These are phyloP conservation scores for Hibiscus syriacus DNA, from an alignment of 345 rosid species.

Conservation along the genomic window DNA sequence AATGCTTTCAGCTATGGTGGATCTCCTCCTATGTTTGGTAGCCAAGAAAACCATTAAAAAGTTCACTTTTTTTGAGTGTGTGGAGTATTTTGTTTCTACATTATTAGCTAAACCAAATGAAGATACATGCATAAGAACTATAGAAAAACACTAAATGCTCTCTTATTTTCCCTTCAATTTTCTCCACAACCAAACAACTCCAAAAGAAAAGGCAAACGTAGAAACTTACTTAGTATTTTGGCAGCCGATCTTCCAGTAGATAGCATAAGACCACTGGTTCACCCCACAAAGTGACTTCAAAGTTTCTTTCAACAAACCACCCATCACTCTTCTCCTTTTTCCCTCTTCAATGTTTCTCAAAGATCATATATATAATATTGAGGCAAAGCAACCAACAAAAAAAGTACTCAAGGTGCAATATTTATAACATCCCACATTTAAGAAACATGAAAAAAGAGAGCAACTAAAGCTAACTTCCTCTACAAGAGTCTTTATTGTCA, in stretches of 20 bases:
- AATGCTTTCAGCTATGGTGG: neutral
- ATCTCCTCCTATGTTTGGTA: conserved; percentile 15
- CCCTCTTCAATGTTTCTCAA: neutral
- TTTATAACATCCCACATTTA: neutral
- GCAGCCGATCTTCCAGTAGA: conserved; percentile 92
- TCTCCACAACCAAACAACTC: conserved; percentile 4
- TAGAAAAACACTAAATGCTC: neutral
- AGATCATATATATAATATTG: conserved; percentile 7
- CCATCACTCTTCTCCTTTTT: conserved; percentile 38
- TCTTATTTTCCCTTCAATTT: neutral
- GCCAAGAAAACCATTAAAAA: conserved; percentile 12
- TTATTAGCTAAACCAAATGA: neutral
- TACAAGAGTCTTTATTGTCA: conserved; percentile 98
- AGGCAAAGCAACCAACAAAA: conserved; percentile 18
- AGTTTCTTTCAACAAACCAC: conserved; percentile 61
- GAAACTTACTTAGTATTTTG: conserved; percentile 72
- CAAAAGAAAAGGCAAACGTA: neutral
- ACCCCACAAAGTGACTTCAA: conserved; percentile 66
- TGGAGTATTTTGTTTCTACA: neutral
- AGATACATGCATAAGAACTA: neutral
- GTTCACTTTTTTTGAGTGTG: neutral
- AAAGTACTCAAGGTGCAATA: conserved; percentile 4
- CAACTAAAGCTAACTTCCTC: conserved; percentile 74
- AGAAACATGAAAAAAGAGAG: conserved; percentile 1
- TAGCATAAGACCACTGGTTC: conserved; percentile 82